Percentiles rank a stretch among this genome's conserved stretches.
Evolutionary conservation across 139 green algal genomes (phyloP).

Genomic region (Edaphochlamys debaryana): DNA sequence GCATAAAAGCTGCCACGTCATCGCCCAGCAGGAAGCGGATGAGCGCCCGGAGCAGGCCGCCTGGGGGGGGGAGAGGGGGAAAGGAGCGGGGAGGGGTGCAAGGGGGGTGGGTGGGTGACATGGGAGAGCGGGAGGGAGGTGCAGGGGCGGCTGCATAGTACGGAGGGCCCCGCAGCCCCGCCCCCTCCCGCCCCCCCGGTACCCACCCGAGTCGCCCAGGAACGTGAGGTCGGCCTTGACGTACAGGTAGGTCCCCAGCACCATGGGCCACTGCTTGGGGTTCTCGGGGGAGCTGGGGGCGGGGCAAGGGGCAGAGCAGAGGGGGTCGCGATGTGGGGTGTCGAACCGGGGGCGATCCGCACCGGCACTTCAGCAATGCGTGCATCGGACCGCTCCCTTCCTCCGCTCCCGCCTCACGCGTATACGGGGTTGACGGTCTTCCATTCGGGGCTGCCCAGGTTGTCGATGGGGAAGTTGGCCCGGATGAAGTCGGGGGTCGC

Average conservation of each 20-base stretch:
- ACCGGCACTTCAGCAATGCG: too few species aligned
- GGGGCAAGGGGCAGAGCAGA: too few species aligned
- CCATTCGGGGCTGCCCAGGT: background rate
- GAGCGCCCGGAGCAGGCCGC: slow-evolving; percentile 5
- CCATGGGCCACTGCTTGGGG: slow-evolving; percentile 12
- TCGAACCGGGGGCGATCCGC: too few species aligned
- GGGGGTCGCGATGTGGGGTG: too few species aligned
- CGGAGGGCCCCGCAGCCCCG: too few species aligned
- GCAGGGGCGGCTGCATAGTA: too few species aligned
- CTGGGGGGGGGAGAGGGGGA: background rate
- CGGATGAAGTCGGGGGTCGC: background rate
- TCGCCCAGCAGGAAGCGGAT: slow-evolving; percentile 1
- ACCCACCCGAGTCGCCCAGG: slow-evolving; percentile 1
- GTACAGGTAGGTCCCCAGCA: slow-evolving; percentile 37
- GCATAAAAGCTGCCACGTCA: background rate
- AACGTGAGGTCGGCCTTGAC: background rate
- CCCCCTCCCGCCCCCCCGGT: background rate
- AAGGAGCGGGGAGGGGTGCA: background rate
- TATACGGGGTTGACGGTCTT: slow-evolving; percentile 22
- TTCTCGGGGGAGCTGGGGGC: too few species aligned
- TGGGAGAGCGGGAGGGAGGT: too few species aligned
- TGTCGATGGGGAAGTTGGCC: background rate
- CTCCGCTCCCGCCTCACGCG: too few species aligned
- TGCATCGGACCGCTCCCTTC: too few species aligned
- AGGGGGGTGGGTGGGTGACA: too few species aligned